phyloP scores from a whole-genome alignment of 106 monocot species.

The Dendrobium nobile region DNA sequence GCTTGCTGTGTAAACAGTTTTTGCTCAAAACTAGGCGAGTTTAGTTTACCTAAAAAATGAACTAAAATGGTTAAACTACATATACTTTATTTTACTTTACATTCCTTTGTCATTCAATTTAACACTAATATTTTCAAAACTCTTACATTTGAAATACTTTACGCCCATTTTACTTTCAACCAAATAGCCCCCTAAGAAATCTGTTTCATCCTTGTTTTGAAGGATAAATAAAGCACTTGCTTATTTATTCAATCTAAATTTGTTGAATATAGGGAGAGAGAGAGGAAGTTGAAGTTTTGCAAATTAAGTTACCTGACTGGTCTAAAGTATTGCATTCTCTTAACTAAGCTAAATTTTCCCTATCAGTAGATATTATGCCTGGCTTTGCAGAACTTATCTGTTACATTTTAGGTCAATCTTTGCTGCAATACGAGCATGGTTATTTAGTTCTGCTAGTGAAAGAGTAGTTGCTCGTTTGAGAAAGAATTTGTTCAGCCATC shows the following conservation, averaged over 20 bases:
- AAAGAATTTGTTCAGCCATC: conserved; percentile 86
- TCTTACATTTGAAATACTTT: no score
- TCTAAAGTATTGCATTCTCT: background rate
- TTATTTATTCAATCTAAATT: background rate
- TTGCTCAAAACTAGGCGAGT: no score
- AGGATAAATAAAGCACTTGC: background rate
- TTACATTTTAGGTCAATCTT: conserved; percentile 65
- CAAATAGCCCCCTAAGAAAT: background rate
- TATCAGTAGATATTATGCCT: background rate
- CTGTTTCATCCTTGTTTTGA: background rate
- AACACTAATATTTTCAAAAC: no score
- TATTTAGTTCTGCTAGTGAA: conserved; percentile 97
- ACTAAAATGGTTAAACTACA: no score
- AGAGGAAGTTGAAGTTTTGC: background rate
- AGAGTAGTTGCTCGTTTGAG: conserved; percentile 95
- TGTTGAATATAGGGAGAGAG: background rate
- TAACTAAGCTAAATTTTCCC: background rate
- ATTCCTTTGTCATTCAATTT: no score
- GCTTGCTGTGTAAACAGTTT: no score
- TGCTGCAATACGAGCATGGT: conserved; percentile 76
- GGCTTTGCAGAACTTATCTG: background rate
- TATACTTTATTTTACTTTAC: no score
- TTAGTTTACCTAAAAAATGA: no score
- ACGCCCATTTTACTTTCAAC: no score
- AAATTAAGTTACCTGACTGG: background rate